phyloP scores from a whole-genome alignment of 2,329 filamentous ascomycete genomes.

The Sclerotinia minor region DNA sequence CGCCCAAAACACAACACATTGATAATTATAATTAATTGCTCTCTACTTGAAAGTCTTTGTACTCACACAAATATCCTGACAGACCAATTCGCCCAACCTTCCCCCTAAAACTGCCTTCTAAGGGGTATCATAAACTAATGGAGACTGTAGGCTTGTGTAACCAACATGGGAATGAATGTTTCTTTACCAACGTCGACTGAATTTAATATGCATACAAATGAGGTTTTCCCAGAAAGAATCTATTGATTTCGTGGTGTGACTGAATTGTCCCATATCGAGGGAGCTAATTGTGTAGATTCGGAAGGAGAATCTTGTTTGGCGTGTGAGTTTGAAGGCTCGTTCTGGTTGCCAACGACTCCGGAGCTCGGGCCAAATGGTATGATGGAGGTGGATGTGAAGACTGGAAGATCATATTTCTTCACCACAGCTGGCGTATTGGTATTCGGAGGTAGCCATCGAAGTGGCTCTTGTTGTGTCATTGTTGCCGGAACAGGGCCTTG shows the following conservation, averaged over 20 bases:
- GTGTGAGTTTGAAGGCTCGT: conserved; percentile 14
- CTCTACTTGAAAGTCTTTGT: neutral
- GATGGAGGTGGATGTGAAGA: conserved; percentile 39
- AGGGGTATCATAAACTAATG: conserved; percentile 28
- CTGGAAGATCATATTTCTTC: conserved; percentile 38
- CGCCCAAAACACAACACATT: neutral
- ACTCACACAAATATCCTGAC: conserved; percentile 1
- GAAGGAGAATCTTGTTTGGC: conserved; percentile 10
- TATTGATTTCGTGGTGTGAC: conserved; percentile 39
- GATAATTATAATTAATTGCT: conserved; percentile 15
- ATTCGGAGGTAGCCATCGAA: conserved; percentile 56
- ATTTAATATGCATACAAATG: neutral
- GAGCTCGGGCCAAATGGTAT: conserved; percentile 38
- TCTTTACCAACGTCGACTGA: neutral
- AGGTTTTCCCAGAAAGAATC: neutral
- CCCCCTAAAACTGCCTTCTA: conserved; percentile 5
- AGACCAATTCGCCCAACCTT: neutral
- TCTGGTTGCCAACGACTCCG: conserved; percentile 18
- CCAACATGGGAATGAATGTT: neutral
- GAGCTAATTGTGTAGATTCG: conserved; percentile 24
- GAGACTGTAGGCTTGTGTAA: neutral
- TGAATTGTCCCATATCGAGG: conserved; percentile 42
- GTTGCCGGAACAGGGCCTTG: conserved; percentile 50
- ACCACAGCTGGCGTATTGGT: conserved; percentile 35
- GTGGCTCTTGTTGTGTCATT: conserved; percentile 44